phyloP scores from a whole-genome alignment of 257 asterid genomes.

The Nemophila menziesii region DNA sequence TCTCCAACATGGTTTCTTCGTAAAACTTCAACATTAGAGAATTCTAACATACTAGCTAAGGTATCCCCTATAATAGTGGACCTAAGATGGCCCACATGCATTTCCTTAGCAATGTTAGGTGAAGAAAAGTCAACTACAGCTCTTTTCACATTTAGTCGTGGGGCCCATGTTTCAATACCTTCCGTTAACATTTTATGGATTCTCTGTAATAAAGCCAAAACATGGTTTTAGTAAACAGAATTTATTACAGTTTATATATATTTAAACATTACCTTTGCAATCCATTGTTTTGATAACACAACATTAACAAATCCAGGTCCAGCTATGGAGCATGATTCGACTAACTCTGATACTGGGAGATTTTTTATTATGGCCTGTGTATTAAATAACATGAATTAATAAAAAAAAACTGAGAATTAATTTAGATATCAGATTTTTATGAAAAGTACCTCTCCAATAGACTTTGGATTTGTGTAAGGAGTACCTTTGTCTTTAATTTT shows the following conservation, averaged over 20 bases:
- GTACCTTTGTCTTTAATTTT: slow-evolving; percentile 54
- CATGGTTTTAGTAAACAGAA: not conserved
- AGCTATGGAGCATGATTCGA: slow-evolving; percentile 58
- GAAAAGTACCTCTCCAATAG: slow-evolving; percentile 61
- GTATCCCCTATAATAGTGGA: slow-evolving; percentile 96
- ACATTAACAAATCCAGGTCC: slow-evolving; percentile 89
- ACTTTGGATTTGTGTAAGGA: slow-evolving; percentile 58
- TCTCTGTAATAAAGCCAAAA: slow-evolving; percentile 40
- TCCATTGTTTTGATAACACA: slow-evolving; percentile 58
- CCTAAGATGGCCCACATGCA: slow-evolving; percentile 97
- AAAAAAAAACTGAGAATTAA: not conserved
- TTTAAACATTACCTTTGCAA: slow-evolving; percentile 49
- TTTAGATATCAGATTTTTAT: not conserved
- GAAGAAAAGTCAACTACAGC: slow-evolving; percentile 92
- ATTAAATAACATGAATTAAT: slow-evolving; percentile 15
- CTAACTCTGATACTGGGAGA: slow-evolving; percentile 65
- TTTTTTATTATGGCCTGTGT: slow-evolving; percentile 61
- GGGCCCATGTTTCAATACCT: slow-evolving; percentile 89
- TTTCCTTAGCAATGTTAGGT: slow-evolving; percentile 94
- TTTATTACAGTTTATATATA: not conserved
- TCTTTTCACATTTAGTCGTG: slow-evolving; percentile 59
- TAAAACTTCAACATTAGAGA: slow-evolving; percentile 75
- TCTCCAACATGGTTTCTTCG: slow-evolving; percentile 95
- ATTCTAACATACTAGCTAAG: slow-evolving; percentile 88
- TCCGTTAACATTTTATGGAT: slow-evolving; percentile 64